Conservation (phyloP, 495 filamentous ascomycete genomes). For the Tuber calosporum region DNA sequence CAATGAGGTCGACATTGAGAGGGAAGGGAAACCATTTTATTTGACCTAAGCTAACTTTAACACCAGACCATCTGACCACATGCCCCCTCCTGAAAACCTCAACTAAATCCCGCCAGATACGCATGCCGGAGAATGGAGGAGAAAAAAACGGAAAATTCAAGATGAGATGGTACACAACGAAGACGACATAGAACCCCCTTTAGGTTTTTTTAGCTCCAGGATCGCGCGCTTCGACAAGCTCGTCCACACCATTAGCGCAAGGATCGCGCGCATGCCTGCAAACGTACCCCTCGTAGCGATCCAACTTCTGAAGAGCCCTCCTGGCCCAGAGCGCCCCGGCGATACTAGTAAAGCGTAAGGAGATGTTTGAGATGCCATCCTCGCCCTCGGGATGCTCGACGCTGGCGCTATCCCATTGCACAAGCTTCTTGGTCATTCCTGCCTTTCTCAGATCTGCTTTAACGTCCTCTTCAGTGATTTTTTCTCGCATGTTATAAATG, state of each 20-base stretch:
- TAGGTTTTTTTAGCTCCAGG: background rate
- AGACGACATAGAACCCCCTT: background rate
- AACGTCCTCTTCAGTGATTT: background rate
- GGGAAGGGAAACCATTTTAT: background rate
- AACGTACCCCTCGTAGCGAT: background rate
- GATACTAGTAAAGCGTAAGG: background rate
- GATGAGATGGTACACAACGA: background rate
- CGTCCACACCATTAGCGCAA: background rate
- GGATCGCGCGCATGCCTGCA: background rate
- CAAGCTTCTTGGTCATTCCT: background rate
- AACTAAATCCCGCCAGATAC: background rate
- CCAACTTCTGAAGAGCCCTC: background rate
- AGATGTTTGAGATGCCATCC: background rate
- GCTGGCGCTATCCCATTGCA: background rate
- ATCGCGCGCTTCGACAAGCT: background rate
- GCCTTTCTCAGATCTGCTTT: background rate
- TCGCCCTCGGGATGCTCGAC: background rate
- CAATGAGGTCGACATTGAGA: background rate
- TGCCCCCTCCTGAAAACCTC: background rate
- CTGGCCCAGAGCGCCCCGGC: background rate
- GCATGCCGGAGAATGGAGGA: background rate
- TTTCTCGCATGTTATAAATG: background rate
- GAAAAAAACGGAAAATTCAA: background rate
- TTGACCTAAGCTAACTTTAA: background rate
- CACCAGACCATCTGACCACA: background rate